Percentiles rank a stretch among this genome's conserved stretches.
Conservation (phyloP, 306 rosid genomes). For the Pachyrhizus erosus region DNA sequence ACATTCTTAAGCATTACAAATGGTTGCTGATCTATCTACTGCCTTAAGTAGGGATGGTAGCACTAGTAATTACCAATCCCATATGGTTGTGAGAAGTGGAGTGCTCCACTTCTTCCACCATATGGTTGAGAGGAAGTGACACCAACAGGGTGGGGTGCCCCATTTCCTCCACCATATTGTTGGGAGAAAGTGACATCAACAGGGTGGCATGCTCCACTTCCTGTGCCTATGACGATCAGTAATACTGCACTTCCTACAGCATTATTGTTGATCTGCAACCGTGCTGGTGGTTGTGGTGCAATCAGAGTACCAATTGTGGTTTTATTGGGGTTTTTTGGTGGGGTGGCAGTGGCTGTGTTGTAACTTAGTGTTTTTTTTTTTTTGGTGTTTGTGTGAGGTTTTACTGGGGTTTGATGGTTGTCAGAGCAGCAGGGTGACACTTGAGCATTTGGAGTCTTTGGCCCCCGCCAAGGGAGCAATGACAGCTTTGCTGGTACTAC, state of each 20-base stretch:
- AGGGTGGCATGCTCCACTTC: not conserved
- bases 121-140: not conserved
- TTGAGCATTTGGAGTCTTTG: too few relatives aligned
- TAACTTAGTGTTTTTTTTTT: too few relatives aligned
- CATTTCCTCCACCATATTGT: not conserved
- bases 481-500: too few relatives aligned
- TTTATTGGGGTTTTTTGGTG: too few relatives aligned
- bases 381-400: too few relatives aligned
- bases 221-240: not conserved
- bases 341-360: too few relatives aligned
- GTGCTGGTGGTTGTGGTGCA: not conserved
- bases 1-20: not conserved
- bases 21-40: too few relatives aligned
- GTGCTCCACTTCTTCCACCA: not conserved
- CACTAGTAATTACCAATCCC: not conserved
- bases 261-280: not conserved
- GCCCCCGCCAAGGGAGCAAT: too few relatives aligned
- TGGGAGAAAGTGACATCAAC: not conserved
- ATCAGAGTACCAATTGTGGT: too few relatives aligned
- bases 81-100: not conserved
- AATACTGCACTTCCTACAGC: not conserved
- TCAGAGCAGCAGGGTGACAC: too few relatives aligned
- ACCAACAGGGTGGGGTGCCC: not conserved
- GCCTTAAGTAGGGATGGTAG: not conserved
- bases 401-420: too few relatives aligned